A percentile compares a stretch with the other conserved stretches of the same genome.
Conservation (phyloP, 2,329 filamentous ascomycete species). For the Diaporthe sp. region DNA sequence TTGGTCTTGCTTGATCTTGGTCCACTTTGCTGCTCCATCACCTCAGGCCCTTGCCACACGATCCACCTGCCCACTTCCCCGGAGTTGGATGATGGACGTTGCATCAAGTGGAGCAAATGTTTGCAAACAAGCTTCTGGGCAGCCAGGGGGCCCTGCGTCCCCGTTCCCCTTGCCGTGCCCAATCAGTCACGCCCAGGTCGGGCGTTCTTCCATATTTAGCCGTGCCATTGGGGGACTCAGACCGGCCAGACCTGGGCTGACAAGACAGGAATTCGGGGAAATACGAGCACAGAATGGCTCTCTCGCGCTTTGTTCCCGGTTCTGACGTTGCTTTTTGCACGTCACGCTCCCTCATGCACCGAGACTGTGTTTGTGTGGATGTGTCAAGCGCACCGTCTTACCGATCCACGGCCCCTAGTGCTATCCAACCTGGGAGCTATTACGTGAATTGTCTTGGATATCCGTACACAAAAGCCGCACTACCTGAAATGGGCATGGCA, state of each 20-base stretch:
- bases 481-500: not conserved
- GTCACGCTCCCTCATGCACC: slow-evolving; percentile 11
- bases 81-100: slow-evolving; percentile 20
- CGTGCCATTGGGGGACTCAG: not conserved
- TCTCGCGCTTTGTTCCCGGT: not conserved
- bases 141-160: not conserved
- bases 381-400: not conserved
- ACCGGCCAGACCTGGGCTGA: slow-evolving; percentile 16
- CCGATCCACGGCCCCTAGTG: slow-evolving; percentile 7
- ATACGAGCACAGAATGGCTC: slow-evolving; percentile 6
- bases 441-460: slow-evolving; percentile 13
- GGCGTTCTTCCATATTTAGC: slow-evolving; percentile 18
- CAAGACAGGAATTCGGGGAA: slow-evolving; percentile 14
- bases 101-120: slow-evolving; percentile 20
- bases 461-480: not conserved
- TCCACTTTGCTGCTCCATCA: slow-evolving; percentile 2
- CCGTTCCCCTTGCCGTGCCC: not conserved
- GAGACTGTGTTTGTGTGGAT: not conserved
- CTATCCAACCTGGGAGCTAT: slow-evolving; percentile 10
- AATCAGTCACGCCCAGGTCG: slow-evolving; percentile 10
- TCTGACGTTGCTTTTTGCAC: slow-evolving; percentile 16
- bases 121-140: slow-evolving; percentile 30
- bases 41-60: not conserved
- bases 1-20: not conserved
- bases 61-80: slow-evolving; percentile 16